These are phyloP conservation scores for Leccinum griseonigrum DNA, from an alignment of 1,284 basidiomycete species.

Conservation along the genomic window DNA sequence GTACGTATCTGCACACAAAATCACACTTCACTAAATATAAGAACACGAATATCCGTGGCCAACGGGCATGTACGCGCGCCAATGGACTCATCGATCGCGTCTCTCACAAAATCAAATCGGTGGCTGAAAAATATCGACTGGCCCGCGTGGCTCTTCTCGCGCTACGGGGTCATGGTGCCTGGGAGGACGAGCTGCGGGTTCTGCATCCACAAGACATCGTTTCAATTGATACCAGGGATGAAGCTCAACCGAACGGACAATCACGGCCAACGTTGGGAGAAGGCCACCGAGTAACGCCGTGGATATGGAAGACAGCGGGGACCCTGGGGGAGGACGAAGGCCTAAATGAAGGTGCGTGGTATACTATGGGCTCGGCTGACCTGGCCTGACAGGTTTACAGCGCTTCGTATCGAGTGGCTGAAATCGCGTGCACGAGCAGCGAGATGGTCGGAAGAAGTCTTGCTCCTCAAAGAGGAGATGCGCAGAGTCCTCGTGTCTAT, in stretches of 20 bases:
- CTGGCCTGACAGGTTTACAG: not conserved
- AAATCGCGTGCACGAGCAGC: not conserved
- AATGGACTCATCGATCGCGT: not conserved
- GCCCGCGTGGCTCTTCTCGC: not conserved
- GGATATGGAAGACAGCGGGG: not conserved
- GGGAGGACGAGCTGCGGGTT: not conserved
- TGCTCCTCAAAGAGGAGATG: not conserved
- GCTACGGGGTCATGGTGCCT: not conserved
- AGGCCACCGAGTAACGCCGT: not conserved
- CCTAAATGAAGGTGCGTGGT: not conserved
- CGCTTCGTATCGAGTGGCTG: not conserved
- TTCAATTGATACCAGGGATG: not conserved
- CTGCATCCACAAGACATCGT: not conserved
- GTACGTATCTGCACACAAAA: not conserved
- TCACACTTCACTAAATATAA: not conserved
- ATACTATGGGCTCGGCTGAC: not conserved
- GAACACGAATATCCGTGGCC: not conserved
- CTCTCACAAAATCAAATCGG: not conserved
- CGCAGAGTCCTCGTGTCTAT: not conserved
- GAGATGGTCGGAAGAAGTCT: not conserved
- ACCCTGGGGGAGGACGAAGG: not conserved
- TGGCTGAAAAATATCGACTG: not conserved
- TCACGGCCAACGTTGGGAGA: not conserved
- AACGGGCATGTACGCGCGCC: not conserved
- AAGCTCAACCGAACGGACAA: not conserved